phyloP scores from a whole-genome alignment of 768 basidiomycete genomes.

The Pleurotus cornucopiae region DNA sequence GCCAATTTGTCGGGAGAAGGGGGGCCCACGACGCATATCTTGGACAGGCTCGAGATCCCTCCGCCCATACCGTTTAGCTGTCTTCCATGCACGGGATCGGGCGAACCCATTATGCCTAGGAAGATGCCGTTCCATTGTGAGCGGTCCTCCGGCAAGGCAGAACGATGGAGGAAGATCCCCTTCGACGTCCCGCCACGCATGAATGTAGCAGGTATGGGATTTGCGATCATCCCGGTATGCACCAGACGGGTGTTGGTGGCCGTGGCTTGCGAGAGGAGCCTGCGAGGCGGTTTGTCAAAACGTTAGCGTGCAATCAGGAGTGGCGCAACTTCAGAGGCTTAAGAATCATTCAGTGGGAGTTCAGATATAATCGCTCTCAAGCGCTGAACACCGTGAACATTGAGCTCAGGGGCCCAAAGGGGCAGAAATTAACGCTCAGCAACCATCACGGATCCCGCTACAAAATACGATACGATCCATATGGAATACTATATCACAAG shows the following conservation, averaged over 20 bases:
- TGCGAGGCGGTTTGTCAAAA: too few relatives aligned
- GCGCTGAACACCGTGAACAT: too few relatives aligned
- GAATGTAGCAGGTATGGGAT: conserved; percentile 49
- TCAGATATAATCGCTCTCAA: too few relatives aligned
- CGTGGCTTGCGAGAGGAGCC: too few relatives aligned
- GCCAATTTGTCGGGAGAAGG: conserved; percentile 38
- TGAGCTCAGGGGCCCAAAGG: too few relatives aligned
- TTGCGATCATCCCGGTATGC: conserved; percentile 13
- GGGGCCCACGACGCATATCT: conserved; percentile 61
- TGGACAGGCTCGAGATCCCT: conserved; percentile 70
- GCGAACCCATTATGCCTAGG: conserved; percentile 77
- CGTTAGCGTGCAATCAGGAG: too few relatives aligned
- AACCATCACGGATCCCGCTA: too few relatives aligned
- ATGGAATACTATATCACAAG: neutral
- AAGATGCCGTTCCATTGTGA: conserved; percentile 59
- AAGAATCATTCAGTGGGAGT: too few relatives aligned
- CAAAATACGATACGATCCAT: neutral
- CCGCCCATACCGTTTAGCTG: conserved; percentile 85
- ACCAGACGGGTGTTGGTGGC: neutral
- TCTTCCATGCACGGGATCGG: conserved; percentile 60
- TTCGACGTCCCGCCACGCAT: conserved; percentile 77
- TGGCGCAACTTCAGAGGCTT: too few relatives aligned
- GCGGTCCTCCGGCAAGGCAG: conserved; percentile 45
- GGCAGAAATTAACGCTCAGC: too few relatives aligned
- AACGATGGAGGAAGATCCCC: conserved; percentile 61